Base-by-base conservation (phyloP, 2,329 filamentous ascomycete species). In the Trichoderma semiorbis region DNA sequence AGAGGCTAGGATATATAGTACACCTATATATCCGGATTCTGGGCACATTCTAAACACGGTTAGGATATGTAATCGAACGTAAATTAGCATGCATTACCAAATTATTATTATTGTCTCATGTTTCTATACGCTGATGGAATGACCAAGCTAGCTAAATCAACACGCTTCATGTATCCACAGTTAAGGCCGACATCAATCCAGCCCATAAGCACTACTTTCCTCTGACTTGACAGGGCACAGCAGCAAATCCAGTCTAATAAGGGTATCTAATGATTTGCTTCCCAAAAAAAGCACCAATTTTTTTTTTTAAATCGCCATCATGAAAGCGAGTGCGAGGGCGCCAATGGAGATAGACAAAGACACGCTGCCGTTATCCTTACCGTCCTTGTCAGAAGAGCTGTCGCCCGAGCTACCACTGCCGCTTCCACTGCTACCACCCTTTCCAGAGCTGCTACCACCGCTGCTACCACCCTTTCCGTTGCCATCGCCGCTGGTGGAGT, bases 221-320 rank as follows among this genome's bases (percentile, higher is more conserved):
- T 28, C 24, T 57, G 53, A 28, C 16, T 16, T 57, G 53, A 28
- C 26, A 57, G 16, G 53, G 53, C 53, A 16, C 26, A 16, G 53
- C 39, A 43, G 39, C 39, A 53, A 53, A 53, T 53, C 47, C 47
- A 53, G 47, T 53, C 47, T 53, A 53, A 53, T 53, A 53, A 43
- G 47, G 47, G 47, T 53, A 26, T 58, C 64, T 57, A 36, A 66
- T 8, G 16, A 24, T 39, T 34, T 67, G 14, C 26, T 50, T 55
- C 32, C 21, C 39, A 26, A 21, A 50, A 10, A n/a, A 26, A n/a
- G 43, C 8, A 30, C 30, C 43, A 55, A 43, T 11, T 24, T 6
- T 11, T 30, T 30, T 8, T 58, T 14, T 69, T 32, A 69, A 30
- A 66, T 66, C 18, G 68, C 68, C 60, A 70, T 70, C 32, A 70